Percentiles rank a stretch among this genome's conserved stretches.
These are phyloP conservation scores for Aspergillus uvarum DNA, from an alignment of 2,329 filamentous ascomycete genomes.

Conservation along the genomic window DNA sequence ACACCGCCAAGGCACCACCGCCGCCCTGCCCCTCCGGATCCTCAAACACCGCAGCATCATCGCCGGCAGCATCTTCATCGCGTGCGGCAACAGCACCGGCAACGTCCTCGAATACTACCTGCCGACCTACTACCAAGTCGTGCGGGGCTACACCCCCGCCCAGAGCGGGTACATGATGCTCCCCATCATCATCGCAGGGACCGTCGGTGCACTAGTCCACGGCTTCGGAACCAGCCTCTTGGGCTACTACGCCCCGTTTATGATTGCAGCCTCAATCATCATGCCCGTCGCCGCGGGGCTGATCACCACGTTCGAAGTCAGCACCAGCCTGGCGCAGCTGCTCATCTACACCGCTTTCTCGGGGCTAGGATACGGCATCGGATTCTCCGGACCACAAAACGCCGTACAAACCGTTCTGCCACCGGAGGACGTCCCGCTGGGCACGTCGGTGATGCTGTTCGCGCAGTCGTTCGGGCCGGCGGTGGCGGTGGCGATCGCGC, in stretches of 20 bases:
- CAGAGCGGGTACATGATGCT: conserved; percentile 30
- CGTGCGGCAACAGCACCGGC: conserved; percentile 24
- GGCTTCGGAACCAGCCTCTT: conserved; percentile 22
- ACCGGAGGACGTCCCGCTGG: conserved; percentile 28
- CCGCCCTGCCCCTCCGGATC: conserved; percentile 35
- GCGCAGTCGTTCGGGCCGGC: conserved; percentile 42
- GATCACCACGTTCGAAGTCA: conserved; percentile 31
- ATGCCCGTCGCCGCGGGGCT: conserved; percentile 37
- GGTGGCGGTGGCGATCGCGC: conserved; percentile 54
- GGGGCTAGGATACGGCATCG: conserved; percentile 34
- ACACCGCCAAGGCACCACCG: conserved; percentile 29
- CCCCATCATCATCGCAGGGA: conserved; percentile 26
- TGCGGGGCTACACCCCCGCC: conserved; percentile 21
- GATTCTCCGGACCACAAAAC: conserved; percentile 30
- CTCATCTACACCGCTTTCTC: conserved; percentile 29
- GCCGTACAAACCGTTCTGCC: conserved; percentile 32
- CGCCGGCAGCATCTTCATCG: conserved; percentile 24
- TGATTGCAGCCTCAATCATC: conserved; percentile 31
- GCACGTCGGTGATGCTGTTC: conserved; percentile 35
- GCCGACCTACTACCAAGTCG: conserved; percentile 38
- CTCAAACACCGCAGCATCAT: conserved; percentile 30
- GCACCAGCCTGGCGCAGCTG: conserved; percentile 24
- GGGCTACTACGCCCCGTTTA: conserved; percentile 39
- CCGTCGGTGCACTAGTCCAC: conserved; percentile 22
- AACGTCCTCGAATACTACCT: conserved; percentile 32